Evolutionary conservation across 2,329 filamentous ascomycete species (phyloP), one percentile per base, ranked within the genome.

Genomic region (Mycocentrospora acerina): DNA sequence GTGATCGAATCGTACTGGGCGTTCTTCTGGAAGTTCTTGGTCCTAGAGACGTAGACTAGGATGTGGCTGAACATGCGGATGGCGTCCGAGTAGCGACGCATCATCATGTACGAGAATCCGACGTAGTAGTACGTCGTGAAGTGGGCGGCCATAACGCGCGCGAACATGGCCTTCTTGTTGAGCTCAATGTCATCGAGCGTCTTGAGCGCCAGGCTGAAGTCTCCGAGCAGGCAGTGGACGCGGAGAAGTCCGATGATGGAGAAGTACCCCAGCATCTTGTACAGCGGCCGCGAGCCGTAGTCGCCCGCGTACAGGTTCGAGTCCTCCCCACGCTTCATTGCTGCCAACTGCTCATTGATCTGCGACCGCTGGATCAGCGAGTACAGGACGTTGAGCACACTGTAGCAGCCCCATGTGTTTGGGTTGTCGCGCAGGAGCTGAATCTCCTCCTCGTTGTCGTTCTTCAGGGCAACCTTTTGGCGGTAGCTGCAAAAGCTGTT

Each of bases 1-100:
- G 88, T 90, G 72, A 97, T 96, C 50, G 89, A 94, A 72, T 98
- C 93, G 76, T 95, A 97, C 76, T 95, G 87, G 18, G 88, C 86
- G 70, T 90, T 95, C 84, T 97, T 98, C 76, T 98, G 93, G 83
- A 97, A 97, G 80, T 97, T 97, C 87, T 98, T 98, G 67, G 93
- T 98, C 63, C 93, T 81, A 57, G 90, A 95, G 55, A 98, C 90
- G 75, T 97, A 98, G 74, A 98, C 86, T 60, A 98, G 83, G 72
- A 98, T 98, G 81, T 98, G 93, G 79, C 88, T 95, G 83, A 98
- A 98, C 86, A 96, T 95, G 80, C 91, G 90, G 76, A 98, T 96
- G 71, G 93, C 93, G 73, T 98, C 93, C 72, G 90, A 88, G 70
- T 98, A 98, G 68, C 93, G 88, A 76, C 93, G 90, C 88, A 97